phyloP scores from a whole-genome alignment of 2,329 filamentous ascomycete genomes.

The Teratosphaeria epicoccoides region DNA sequence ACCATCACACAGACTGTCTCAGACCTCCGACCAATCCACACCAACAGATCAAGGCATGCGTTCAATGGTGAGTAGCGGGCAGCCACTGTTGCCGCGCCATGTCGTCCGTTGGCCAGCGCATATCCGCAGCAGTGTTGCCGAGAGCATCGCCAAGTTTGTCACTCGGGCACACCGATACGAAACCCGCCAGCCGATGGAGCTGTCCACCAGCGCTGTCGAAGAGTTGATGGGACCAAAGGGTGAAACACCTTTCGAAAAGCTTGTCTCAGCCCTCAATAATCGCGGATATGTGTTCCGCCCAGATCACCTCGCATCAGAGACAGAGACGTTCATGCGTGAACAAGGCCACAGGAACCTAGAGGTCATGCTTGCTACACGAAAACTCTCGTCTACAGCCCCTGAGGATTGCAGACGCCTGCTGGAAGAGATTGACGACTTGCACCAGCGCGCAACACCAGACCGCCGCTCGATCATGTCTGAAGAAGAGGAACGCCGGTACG shows the following conservation, averaged over 20 bases:
- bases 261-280: not conserved
- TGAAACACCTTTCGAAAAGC: not conserved
- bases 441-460: not conserved
- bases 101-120: not conserved
- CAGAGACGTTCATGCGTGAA: not conserved
- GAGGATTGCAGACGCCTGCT: not conserved
- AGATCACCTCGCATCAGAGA: not conserved
- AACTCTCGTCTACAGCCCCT: not conserved
- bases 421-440: not conserved
- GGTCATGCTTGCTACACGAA: not conserved
- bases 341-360: not conserved
- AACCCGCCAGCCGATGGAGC: not conserved
- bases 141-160: not conserved
- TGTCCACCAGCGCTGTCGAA: not conserved
- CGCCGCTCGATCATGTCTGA: not conserved
- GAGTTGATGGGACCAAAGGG: not conserved
- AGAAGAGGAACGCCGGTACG: not conserved
- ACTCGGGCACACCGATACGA: not conserved
- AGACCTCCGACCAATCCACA: not conserved
- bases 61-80: not conserved
- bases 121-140: not conserved
- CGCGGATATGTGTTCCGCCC: not conserved
- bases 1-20: not conserved
- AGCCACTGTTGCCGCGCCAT: not conserved
- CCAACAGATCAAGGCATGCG: not conserved